These are phyloP conservation scores for Colletotrichum cordylinicola DNA, from an alignment of 2,329 filamentous ascomycete genomes.

Conservation along the genomic window DNA sequence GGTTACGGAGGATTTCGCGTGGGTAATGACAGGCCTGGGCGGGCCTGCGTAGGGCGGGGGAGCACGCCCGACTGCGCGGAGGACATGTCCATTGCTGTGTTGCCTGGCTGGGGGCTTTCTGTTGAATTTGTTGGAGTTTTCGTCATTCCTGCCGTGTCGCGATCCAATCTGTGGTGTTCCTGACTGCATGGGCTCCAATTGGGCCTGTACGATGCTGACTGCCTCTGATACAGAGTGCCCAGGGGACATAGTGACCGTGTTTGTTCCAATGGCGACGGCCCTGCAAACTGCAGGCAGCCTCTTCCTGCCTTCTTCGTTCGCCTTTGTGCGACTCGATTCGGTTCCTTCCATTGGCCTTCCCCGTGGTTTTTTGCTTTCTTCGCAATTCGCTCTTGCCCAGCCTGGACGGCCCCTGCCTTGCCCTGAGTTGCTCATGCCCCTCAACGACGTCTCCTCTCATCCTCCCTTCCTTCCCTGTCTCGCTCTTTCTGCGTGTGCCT, in stretches of 20 bases:
- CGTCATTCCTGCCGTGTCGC: not conserved
- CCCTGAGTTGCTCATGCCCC: not conserved
- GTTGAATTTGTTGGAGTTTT: not conserved
- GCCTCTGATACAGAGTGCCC: not conserved
- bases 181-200: not conserved
- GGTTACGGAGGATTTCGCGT: not conserved
- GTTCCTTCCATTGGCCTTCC: not conserved
- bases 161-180: not conserved
- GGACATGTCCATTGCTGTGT: not conserved
- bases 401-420: not conserved
- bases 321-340: not conserved
- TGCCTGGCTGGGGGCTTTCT: not conserved
- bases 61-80: slow-evolving; percentile 2
- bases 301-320: not conserved
- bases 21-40: not conserved
- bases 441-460: not conserved
- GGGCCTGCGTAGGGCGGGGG: not conserved
- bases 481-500: not conserved
- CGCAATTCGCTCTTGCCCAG: not conserved
- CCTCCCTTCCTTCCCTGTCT: not conserved
- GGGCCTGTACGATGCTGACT: not conserved
- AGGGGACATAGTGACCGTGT: not conserved
- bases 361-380: not conserved
- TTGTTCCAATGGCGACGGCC: not conserved
- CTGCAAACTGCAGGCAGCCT: not conserved